Evolutionary conservation across 208 protist genomes (phyloP).

Genomic region (Polymyxa betae): DNA sequence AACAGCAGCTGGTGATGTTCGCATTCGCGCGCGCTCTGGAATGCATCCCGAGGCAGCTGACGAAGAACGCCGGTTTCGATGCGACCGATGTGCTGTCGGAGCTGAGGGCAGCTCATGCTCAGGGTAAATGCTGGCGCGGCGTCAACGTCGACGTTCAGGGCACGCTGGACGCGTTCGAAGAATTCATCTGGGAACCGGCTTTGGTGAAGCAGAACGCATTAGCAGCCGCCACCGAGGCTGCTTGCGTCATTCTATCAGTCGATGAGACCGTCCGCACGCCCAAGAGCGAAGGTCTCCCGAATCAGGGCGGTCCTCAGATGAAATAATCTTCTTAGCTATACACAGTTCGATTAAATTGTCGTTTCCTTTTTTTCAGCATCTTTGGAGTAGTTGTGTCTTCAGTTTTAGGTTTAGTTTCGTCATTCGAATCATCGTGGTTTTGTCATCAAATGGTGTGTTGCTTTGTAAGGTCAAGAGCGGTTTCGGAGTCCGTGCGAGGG

Average conservation of each 20-base stretch:
- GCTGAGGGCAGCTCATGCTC: conserved; percentile 95
- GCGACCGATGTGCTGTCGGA: conserved; percentile 99
- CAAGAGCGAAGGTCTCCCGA: conserved; percentile 50
- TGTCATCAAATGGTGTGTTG: no score
- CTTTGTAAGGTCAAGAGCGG: no score
- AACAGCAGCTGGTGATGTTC: conserved; percentile 97
- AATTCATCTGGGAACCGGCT: conserved; percentile 96
- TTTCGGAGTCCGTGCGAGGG: no score
- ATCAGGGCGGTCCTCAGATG: conserved; percentile 51
- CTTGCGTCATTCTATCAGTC: conserved; percentile 98
- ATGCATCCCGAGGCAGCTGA: conserved; percentile 97
- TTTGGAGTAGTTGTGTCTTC: no score
- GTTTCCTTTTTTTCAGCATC: no score
- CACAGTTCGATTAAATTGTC: no score
- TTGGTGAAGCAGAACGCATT: conserved; percentile 93
- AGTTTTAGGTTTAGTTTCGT: no score
- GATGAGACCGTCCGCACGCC: conserved; percentile 95
- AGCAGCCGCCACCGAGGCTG: conserved; percentile 97
- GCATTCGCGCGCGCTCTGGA: conserved; percentile 98
- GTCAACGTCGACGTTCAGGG: conserved; percentile 72
- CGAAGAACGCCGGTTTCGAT: conserved; percentile 99
- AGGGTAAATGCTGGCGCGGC: conserved; percentile 66
- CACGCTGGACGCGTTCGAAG: conserved; percentile 89
- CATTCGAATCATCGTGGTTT: no score
- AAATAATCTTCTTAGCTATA: no score